These are phyloP conservation scores for Fusarium stilboides DNA, from an alignment of 2,329 filamentous ascomycete genomes.

Conservation along the genomic window DNA sequence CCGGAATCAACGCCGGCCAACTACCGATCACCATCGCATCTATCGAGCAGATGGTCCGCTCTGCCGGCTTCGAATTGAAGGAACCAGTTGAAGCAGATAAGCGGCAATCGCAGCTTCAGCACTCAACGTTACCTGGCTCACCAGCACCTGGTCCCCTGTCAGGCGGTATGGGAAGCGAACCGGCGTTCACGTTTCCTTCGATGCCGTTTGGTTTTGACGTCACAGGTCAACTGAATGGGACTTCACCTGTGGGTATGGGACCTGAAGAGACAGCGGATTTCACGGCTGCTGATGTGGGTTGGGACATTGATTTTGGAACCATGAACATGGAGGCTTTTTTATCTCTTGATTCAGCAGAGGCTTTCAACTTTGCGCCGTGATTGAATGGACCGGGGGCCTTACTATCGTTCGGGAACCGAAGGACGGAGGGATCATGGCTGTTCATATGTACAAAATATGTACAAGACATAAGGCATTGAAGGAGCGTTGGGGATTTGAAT, in stretches of 20 bases:
- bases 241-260: conserved; percentile 35
- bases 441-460: neutral
- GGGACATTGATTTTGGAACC: conserved; percentile 52
- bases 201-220: conserved; percentile 51
- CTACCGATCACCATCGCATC: conserved; percentile 46
- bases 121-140: conserved; percentile 36
- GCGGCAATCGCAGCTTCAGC: conserved; percentile 35
- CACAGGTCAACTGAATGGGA: conserved; percentile 42
- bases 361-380: conserved; percentile 46
- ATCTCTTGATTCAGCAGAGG: conserved; percentile 51
- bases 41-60: conserved; percentile 52
- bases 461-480: neutral
- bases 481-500: neutral
- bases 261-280: conserved; percentile 49
- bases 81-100: conserved; percentile 36
- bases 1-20: conserved; percentile 39
- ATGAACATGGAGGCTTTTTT: conserved; percentile 55
- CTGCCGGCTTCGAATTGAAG: conserved; percentile 48
- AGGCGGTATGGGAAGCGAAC: conserved; percentile 30
- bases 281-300: conserved; percentile 50
- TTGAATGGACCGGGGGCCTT: neutral
- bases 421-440: no score
- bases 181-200: conserved; percentile 50
- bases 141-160: conserved; percentile 30
- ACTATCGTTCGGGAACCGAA: neutral